Percentiles rank a stretch among this genome's conserved stretches.
Evolutionary conservation across 768 basidiomycete genomes (phyloP).

Genomic region (Krasilnikovozyma curviuscula): DNA sequence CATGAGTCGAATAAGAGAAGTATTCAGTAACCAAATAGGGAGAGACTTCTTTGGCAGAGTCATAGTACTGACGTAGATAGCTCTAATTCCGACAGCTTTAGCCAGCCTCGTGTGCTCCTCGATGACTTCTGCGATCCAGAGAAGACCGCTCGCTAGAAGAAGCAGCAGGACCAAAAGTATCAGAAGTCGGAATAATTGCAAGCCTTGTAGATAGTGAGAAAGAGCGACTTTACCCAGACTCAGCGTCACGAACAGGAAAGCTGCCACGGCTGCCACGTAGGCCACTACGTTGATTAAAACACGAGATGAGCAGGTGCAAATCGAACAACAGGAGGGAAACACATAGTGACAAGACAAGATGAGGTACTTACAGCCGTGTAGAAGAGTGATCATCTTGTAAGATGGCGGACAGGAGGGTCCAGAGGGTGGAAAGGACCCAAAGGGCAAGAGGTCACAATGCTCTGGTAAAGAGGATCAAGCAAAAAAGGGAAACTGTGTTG

Average conservation of each 20-base stretch:
- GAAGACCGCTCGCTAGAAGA: slow-evolving; percentile 60
- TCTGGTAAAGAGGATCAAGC: no score
- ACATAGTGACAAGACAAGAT: no score
- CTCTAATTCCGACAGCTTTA: slow-evolving; percentile 60
- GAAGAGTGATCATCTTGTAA: no score
- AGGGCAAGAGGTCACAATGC: no score
- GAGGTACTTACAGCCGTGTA: no score
- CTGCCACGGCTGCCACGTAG: slow-evolving; percentile 55
- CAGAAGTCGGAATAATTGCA: neutral
- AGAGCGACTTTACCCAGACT: slow-evolving; percentile 47
- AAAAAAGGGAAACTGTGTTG: no score
- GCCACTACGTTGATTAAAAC: slow-evolving; percentile 6
- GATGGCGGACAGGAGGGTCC: no score
- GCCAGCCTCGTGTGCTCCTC: slow-evolving; percentile 76
- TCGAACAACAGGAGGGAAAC: no score
- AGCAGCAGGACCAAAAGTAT: no score
- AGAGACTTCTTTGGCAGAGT: neutral
- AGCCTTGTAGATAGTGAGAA: neutral
- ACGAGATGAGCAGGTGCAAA: neutral
- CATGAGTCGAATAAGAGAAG: neutral
- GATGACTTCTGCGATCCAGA: slow-evolving; percentile 86
- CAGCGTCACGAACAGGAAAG: slow-evolving; percentile 75
- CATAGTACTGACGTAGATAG: slow-evolving; percentile 57
- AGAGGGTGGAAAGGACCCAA: no score
- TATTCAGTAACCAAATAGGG: neutral